Percentiles rank a stretch among this genome's conserved stretches.
Evolutionary conservation across 1,284 basidiomycete species (phyloP).

Genomic region (Trametes versicolor): DNA sequence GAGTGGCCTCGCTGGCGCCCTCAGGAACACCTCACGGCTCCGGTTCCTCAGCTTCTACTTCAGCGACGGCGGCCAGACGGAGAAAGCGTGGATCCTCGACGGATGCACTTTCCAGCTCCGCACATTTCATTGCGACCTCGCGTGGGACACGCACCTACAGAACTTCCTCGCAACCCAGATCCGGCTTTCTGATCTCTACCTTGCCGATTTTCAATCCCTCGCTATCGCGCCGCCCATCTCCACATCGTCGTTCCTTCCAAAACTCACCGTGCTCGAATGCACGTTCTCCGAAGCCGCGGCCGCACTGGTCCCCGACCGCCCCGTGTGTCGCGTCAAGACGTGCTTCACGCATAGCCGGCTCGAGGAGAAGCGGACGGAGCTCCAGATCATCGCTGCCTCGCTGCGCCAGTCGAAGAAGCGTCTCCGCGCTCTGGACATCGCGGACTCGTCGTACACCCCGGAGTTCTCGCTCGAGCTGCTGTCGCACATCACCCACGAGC

Average conservation of each 20-base stretch:
- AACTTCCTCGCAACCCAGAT: constrained; percentile 62
- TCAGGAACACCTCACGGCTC: constrained; percentile 54
- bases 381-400: constrained; percentile 55
- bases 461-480: constrained; percentile 63
- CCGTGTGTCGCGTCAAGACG: constrained; percentile 70
- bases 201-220: constrained; percentile 58
- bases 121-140: constrained; percentile 69
- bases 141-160: constrained; percentile 66
- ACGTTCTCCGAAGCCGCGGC: constrained; percentile 70
- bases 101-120: constrained; percentile 60
- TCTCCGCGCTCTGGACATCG: constrained; percentile 64
- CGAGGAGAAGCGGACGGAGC: constrained; percentile 59
- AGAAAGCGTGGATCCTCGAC: constrained; percentile 62
- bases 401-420: constrained; percentile 53
- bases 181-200: constrained; percentile 63
- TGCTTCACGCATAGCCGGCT: constrained; percentile 65
- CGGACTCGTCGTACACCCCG: constrained; percentile 64
- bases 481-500: constrained; percentile 48
- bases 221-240: constrained; percentile 37
- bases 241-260: constrained; percentile 52
- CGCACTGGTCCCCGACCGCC: constrained; percentile 62
- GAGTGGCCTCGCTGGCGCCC: constrained; percentile 56
- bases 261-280: constrained; percentile 65
- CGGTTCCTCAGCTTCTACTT: constrained; percentile 63
- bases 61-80: constrained; percentile 50